A percentile compares a stretch with the other conserved stretches of the same genome.
Evolutionary conservation across 371 early-diverging fungal genomes (phyloP).

Genomic region (Circinella umbellata): DNA sequence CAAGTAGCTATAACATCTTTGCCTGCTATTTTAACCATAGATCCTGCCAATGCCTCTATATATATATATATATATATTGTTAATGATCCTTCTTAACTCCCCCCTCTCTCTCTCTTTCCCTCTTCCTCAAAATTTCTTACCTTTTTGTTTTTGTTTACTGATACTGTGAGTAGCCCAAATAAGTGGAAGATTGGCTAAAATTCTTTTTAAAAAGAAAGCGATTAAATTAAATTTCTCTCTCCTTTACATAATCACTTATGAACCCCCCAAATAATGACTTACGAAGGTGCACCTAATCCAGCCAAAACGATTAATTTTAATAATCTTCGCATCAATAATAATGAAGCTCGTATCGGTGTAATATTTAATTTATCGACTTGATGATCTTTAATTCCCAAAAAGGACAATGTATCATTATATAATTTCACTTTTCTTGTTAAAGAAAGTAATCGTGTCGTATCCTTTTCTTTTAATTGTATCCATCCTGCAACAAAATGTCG

Average conservation of each 20-base stretch:
- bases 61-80: too few species aligned
- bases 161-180: slow-evolving; percentile 70
- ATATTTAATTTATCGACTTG: slow-evolving; percentile 88
- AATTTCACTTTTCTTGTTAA: slow-evolving; percentile 71
- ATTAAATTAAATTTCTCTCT: neutral
- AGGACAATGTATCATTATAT: slow-evolving; percentile 85
- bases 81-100: too few species aligned
- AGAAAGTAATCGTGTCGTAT: slow-evolving; percentile 71
- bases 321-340: slow-evolving; percentile 66
- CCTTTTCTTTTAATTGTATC: slow-evolving; percentile 64
- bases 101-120: too few species aligned
- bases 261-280: too few species aligned
- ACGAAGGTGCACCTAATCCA: slow-evolving; percentile 86
- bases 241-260: too few species aligned
- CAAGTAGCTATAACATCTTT: slow-evolving; percentile 96
- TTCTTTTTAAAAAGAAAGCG: slow-evolving; percentile 33
- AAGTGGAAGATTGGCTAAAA: slow-evolving; percentile 78
- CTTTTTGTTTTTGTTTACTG: slow-evolving; percentile 79
- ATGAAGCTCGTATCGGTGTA: slow-evolving; percentile 68
- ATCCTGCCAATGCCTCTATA: slow-evolving; percentile 84
- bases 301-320: slow-evolving; percentile 71
- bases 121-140: slow-evolving; percentile 27
- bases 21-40: slow-evolving; percentile 92
- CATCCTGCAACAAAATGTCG: slow-evolving; percentile 87
- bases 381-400: slow-evolving; percentile 94